Evolutionary conservation across 116 monocot species (phyloP), one percentile per base, ranked within the genome.

Genomic region (Posidonia oceanica): DNA sequence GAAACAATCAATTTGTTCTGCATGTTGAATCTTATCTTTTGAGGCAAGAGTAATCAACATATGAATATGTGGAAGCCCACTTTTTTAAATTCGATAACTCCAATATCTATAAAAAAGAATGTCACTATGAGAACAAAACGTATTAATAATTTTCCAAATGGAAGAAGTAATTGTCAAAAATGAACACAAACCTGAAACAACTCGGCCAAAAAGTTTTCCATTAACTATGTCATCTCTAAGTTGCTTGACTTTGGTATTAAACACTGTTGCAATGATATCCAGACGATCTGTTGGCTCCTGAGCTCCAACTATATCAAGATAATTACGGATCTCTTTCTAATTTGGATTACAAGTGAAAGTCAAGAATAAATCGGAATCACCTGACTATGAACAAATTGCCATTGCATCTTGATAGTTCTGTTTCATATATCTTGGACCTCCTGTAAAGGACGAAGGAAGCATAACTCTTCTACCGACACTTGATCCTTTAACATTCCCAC

Each of bases 381-480:
- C 52, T 52, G 48, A 67, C 60, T 12, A 65, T 12, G 14, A 6
- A 39, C 71, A 74, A 3, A 75, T 63, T 11, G 66, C 58, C 65
- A 80, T 80, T 3, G 71, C 75, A 67, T 75, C 80, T 16, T 75
- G 80, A 40, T 80, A 75, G 17, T 75, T 80, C 41, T 80, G 66
- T 5, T 63, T 38, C 64, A 79, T 79, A 64, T 74, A 79, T 51
- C 74, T 16, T 3, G 60, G 59, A 7, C 75, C 59, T 6, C 61
- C 51, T 6, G 62, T 39, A 0, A 69, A 66, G 3, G 60, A 36
- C 20, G 3, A 69, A 66, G 3, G 60, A 36, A 29, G 29, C 1
- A 29, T 29, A 29, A 29, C 0, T 29, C 29, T 29, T 29, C 29
- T 29, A 29, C 1, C 3, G 68, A 29, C 29, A 29, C 29, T 29